Evolutionary conservation across 2,329 filamentous ascomycete species (phyloP).

Genomic region (Verticillium nonalfalfae): DNA sequence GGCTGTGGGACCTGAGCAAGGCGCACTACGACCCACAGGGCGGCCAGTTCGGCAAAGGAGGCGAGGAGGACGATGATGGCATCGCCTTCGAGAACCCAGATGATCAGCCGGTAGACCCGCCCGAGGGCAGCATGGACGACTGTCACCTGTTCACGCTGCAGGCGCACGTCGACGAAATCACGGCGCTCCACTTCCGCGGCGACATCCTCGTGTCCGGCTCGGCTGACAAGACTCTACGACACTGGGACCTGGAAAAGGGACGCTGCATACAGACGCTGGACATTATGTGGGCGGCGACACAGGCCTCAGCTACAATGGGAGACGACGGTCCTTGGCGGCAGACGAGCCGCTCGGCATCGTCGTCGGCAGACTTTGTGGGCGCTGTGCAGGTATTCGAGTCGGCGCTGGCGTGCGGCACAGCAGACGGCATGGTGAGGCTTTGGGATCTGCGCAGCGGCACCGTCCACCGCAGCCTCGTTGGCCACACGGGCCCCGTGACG

Average conservation of each 20-base stretch:
- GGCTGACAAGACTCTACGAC: constrained; percentile 91
- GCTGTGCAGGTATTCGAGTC: constrained; percentile 94
- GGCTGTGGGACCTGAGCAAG: constrained; percentile 88
- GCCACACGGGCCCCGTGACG: constrained; percentile 91
- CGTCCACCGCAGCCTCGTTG: constrained; percentile 92
- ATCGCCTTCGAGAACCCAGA: constrained; percentile 68
- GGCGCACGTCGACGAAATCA: constrained; percentile 90
- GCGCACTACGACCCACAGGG: constrained; percentile 74
- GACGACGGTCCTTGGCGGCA: constrained; percentile 67
- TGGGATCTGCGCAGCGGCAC: constrained; percentile 97
- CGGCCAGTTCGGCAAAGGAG: constrained; percentile 51
- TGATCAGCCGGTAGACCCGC: constrained; percentile 61
- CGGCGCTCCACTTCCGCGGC: constrained; percentile 83
- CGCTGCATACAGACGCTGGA: constrained; percentile 95
- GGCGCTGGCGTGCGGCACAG: constrained; percentile 90
- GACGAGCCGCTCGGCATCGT: constrained; percentile 56
- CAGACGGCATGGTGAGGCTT: constrained; percentile 91
- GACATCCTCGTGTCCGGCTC: constrained; percentile 92
- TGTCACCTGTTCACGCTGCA: constrained; percentile 84
- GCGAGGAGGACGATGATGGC: constrained; percentile 57
- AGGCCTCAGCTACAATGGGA: constrained; percentile 67
- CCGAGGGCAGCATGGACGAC: constrained; percentile 77
- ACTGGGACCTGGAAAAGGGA: constrained; percentile 98
- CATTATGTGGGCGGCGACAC: constrained; percentile 95
- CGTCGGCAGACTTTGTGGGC: constrained; percentile 84